Conservation (phyloP, 2,329 filamentous ascomycete genomes). For the Bimuria novae-zelandiae region DNA sequence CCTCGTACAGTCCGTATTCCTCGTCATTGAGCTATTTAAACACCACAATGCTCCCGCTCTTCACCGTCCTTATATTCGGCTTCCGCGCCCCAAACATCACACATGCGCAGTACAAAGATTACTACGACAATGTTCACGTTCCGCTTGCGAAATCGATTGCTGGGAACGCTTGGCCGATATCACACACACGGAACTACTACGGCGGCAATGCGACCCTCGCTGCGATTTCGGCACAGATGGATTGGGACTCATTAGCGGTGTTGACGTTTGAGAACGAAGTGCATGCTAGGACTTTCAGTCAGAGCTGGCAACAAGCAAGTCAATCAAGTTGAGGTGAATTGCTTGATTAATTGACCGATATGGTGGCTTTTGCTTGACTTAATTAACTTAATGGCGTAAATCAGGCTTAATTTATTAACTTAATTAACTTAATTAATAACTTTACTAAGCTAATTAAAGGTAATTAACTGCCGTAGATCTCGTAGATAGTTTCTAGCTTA, state of each 20-base stretch:
- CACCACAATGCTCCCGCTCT: background rate
- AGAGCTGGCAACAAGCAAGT: too few relatives aligned
- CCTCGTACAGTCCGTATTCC: background rate
- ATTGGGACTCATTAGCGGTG: conserved; percentile 9
- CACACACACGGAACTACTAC: conserved; percentile 14
- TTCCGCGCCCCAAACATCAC: conserved; percentile 11
- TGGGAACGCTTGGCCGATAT: conserved; percentile 8
- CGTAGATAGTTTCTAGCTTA: too few relatives aligned
- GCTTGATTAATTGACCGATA: too few relatives aligned
- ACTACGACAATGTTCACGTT: conserved; percentile 16
- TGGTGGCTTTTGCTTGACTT: too few relatives aligned
- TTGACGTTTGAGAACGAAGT: conserved; percentile 1
- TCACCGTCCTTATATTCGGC: conserved; percentile 11
- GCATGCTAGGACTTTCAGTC: too few relatives aligned
- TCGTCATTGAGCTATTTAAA: background rate
- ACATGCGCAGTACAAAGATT: conserved; percentile 8
- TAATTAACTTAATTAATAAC: too few relatives aligned
- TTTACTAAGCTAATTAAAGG: too few relatives aligned
- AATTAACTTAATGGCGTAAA: too few relatives aligned
- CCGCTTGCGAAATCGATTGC: conserved; percentile 14
- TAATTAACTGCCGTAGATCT: too few relatives aligned
- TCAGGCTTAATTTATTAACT: too few relatives aligned
- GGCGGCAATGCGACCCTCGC: conserved; percentile 5
- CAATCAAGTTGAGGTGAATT: too few relatives aligned
- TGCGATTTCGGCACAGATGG: background rate